Evolutionary conservation across 176 grass and related monocot species (phyloP), one percentile per base, ranked within the genome.

Genomic region (Oryza longistaminata): DNA sequence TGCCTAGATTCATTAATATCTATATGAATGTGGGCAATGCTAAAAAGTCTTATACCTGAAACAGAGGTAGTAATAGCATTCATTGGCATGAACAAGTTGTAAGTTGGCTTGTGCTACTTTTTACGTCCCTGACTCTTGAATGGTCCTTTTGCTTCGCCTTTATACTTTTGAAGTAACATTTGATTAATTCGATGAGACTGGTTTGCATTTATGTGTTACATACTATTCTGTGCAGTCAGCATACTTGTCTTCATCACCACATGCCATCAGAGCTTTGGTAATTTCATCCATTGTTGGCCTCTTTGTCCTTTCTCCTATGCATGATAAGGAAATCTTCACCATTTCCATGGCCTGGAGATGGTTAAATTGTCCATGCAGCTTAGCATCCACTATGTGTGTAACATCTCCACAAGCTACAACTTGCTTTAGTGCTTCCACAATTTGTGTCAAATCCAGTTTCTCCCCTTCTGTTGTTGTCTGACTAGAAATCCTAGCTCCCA

Each of bases 211-310:
- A 39, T 39, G 5, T 39, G 37, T 39, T 39, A 7, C 37, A 39
- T 39, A 39, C 37, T 39, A 39, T 39, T 39, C 5, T 39, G 6
- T 39, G 1, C 37, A 39, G 37, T 7, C 37, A 50, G 3, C 14
- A 14, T 16, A 50, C 3, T 50, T 4, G 14, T 50, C 48, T 50
- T 50, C 48, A 50, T 62, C 15, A 55, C 68, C 42, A 72, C 71
- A 85, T 13, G 71, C 43, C 24, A 72, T 48, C 2, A 93, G 85
- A 12, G 43, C 31, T 37, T 61, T 74, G n/a, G 70, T 24, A 55
- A 84, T 76, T 55, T 73, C 75, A 55, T 84, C 76, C 85, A 90
- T 93, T 73, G 70, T 81, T 0, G 88, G 91, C 6, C 91, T 90
- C n/a, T 50, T 87, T 11, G 5, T 85, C 9, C 77, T 70, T 64